phyloP scores from a whole-genome alignment of 768 basidiomycete genomes.

The Boletus rubropictus region DNA sequence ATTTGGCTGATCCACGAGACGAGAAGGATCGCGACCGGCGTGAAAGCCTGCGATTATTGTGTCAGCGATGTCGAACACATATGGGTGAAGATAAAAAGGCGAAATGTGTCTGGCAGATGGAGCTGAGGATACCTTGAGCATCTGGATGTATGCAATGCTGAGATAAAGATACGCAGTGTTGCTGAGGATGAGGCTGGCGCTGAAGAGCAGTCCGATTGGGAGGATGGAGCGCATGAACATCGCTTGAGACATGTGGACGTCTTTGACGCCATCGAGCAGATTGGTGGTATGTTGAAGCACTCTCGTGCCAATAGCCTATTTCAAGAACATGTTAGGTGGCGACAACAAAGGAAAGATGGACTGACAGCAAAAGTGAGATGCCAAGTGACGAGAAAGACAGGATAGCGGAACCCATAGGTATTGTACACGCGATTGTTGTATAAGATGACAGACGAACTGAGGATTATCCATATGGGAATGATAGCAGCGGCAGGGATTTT shows the following conservation, averaged over 20 bases:
- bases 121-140: conserved; percentile 67
- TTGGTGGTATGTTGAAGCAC: conserved; percentile 75
- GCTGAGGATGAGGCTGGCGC: conserved; percentile 82
- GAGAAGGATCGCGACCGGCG: conserved; percentile 81
- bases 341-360: conserved; percentile 5
- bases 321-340: not conserved
- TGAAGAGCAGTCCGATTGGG: conserved; percentile 92
- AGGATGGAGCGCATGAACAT: conserved; percentile 82
- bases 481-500: conserved; percentile 62
- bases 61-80: not conserved
- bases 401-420: conserved; percentile 76
- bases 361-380: conserved; percentile 67
- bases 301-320: conserved; percentile 76
- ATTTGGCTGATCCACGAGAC: conserved; percentile 91
- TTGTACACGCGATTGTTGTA: conserved; percentile 94
- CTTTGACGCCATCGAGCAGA: conserved; percentile 72
- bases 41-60: conserved; percentile 63
- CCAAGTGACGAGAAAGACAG: conserved; percentile 90
- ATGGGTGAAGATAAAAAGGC: not conserved
- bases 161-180: conserved; percentile 93
- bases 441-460: conserved; percentile 86
- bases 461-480: conserved; percentile 89
- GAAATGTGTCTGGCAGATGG: not conserved
- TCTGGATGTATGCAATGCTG: conserved; percentile 92
- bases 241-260: conserved; percentile 72